These are phyloP conservation scores for Trichosporon sp. DNA, from an alignment of 1,284 basidiomycete genomes.

Conservation along the genomic window DNA sequence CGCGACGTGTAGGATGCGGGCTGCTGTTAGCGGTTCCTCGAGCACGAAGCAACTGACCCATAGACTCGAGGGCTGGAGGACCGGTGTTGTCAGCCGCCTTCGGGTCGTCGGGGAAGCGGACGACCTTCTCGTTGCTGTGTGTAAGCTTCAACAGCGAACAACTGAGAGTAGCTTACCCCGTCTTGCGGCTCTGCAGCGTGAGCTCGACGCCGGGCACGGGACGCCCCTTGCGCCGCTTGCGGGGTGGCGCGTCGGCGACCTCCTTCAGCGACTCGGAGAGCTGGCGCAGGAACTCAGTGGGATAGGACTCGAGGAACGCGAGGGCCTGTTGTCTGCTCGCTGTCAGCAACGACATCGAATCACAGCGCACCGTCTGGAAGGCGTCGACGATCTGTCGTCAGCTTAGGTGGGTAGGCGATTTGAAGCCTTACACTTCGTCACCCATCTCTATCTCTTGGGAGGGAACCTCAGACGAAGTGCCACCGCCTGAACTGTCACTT, in stretches of 20 bases:
- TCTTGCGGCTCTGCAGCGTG: constrained; percentile 14
- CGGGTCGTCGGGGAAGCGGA: constrained; percentile 34
- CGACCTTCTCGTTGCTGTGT: constrained; percentile 25
- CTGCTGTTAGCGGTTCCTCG: constrained; percentile 19
- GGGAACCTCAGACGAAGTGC: not conserved
- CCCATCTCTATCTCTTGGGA: not conserved
- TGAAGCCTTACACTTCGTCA: not conserved
- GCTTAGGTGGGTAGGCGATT: not conserved
- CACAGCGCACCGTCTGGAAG: not conserved
- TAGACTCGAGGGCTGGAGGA: constrained; percentile 23
- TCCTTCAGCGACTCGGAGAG: constrained; percentile 9
- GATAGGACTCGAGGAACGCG: constrained; percentile 23
- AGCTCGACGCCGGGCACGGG: constrained; percentile 11
- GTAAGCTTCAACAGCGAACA: not conserved
- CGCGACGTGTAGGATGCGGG: constrained; percentile 30
- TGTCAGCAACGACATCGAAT: not conserved
- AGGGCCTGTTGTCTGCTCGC: constrained; percentile 16
- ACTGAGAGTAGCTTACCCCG: constrained; percentile 16
- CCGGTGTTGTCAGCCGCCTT: not conserved
- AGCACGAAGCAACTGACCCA: constrained; percentile 7
- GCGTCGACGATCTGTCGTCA: not conserved
- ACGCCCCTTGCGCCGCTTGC: not conserved
- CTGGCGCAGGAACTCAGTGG: constrained; percentile 20
- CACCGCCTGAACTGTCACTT: not conserved
- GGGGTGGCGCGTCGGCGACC: not conserved